Conservation (phyloP, 1,139 yeast species). For the Pichia sp. region DNA sequence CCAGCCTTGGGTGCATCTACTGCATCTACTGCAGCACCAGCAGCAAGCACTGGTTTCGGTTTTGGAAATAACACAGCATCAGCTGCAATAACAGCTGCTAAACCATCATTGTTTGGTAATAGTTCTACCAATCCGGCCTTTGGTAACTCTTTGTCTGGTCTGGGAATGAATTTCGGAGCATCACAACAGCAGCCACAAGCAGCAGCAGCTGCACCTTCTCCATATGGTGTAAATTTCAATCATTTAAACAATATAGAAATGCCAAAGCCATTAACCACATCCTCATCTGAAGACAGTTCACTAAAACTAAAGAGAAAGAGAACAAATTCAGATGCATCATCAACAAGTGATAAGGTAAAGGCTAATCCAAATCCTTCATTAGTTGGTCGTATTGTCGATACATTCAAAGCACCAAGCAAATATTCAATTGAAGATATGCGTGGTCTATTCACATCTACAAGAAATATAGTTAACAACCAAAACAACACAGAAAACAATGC, state of each 20-base stretch:
- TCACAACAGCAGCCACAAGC: slow-evolving; percentile 21
- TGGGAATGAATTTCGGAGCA: slow-evolving; percentile 20
- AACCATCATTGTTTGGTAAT: slow-evolving; percentile 30
- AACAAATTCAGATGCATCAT: slow-evolving; percentile 18
- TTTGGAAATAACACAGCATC: slow-evolving; percentile 2
- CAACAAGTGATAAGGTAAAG: slow-evolving; percentile 5
- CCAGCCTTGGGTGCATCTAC: not conserved
- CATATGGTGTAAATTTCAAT: slow-evolving; percentile 26
- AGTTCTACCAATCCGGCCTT: slow-evolving; percentile 19
- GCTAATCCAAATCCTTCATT: slow-evolving; percentile 17
- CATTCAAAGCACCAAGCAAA: slow-evolving; percentile 23
- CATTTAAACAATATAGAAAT: slow-evolving; percentile 23
- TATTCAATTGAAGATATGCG: slow-evolving; percentile 26
- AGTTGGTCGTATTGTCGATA: slow-evolving; percentile 24
- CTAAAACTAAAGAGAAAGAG: slow-evolving; percentile 26
- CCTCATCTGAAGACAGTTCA: slow-evolving; percentile 10
- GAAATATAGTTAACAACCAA: not conserved
- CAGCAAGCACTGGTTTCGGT: slow-evolving; percentile 16
- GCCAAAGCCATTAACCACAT: slow-evolving; percentile 31
- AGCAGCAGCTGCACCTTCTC: slow-evolving; percentile 13
- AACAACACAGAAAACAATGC: slow-evolving; percentile 1
- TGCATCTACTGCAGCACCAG: slow-evolving; percentile 5
- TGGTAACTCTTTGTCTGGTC: slow-evolving; percentile 4
- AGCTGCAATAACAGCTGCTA: slow-evolving; percentile 23
- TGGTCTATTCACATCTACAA: slow-evolving; percentile 31